Base-by-base conservation (phyloP, 202 grass and related monocot species). In the Tripidium arundinaceum region DNA sequence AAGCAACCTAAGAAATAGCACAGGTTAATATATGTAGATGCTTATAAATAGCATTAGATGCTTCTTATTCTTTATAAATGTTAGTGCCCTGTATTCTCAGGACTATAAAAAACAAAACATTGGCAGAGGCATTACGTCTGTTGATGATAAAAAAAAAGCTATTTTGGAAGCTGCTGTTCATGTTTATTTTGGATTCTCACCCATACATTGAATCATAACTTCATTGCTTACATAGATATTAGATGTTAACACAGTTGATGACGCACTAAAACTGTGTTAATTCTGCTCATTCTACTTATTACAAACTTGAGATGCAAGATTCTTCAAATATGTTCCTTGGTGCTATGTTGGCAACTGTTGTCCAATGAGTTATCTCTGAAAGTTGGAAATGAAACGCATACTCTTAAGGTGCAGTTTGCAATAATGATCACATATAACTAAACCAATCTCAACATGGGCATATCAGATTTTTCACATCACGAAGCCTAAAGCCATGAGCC, bases 1-100 rank as follows among this genome's bases (percentile, higher is more conserved):
- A 99, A 91, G 96, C 92, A 79, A 99, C 96, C 96, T 94, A 69
- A 58, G 16, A 93, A 92, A 75, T 65, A 73, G 14, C 41, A 60
- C 59, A 64, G 28, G 42, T 65, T 69, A 77, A 37, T 82, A 73
- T 11, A 47, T 22, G 33, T 47, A 79, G 46, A 41, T 78, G 49
- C 39, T 77, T 57, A 76, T 39, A 41, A 49, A 33, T 75, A 19
- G 21, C 22, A 31, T 27, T 77, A 21, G 25, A 64, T 67, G n/a
- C 13, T 79, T 67, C 47, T 8, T 67, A 47, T 29, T 58, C 16
- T 19, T 60, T 66, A 57, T 29, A 22, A 65, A 72, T 77, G 60
- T 79, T 79, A 52, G 85, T 27, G 70, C 39, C 29, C 26, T 72
- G 80, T 47, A 82, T 76, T 76, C 16, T 76, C 59, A 80, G 75